Evolutionary conservation across 2,329 filamentous ascomycete genomes (phyloP), one percentile per base, ranked within the genome.

Genomic region (Cladosporium velox): DNA sequence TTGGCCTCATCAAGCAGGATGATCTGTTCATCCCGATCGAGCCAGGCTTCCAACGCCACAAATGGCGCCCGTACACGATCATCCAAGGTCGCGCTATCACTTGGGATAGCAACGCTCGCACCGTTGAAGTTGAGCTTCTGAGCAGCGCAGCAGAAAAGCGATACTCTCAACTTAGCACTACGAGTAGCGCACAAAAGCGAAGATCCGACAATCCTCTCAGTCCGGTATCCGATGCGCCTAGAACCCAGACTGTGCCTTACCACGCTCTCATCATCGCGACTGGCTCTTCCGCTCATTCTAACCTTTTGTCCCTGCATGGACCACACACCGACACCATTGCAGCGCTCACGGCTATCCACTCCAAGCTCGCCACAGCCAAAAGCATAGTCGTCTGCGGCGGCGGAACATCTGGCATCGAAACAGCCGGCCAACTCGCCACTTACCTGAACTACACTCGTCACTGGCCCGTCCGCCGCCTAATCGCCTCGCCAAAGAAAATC

Each of bases 221-320:
- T 44, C 38, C 38, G 7, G 18, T n/a, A 44, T 59, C 64, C 15
- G n/a, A 47, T 21, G 11, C 44, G 12, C 59, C 30, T 1, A 21
- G 26, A 21, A 55, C 24, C 7, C 61, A 57, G 30, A 64, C 34
- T 30, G 55, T 55, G 7, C 61, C 51, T 1, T 79, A 75, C 67
- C 72, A 79, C 65, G 75, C 77, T 30, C 71, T 80, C 1, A 71
- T 79, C 58, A 68, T 79, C 44, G 75, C 76, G 4, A 80, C 78
- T 2, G 78, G 78, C 14, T 74, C 74, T n/a, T 74, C 73, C 24
- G 73, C 77, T 6, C 69, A 73, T 28, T 78, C 74, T 18, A 73
- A 77, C 4, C 70, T 80, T 1, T 70, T 79, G 21, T 75, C 74
- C 6, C 71, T 79, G 10, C 76, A 78, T 38, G 72, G 72, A 4